phyloP scores from a whole-genome alignment of 208 protist species.

The Leishmania turanica region DNA sequence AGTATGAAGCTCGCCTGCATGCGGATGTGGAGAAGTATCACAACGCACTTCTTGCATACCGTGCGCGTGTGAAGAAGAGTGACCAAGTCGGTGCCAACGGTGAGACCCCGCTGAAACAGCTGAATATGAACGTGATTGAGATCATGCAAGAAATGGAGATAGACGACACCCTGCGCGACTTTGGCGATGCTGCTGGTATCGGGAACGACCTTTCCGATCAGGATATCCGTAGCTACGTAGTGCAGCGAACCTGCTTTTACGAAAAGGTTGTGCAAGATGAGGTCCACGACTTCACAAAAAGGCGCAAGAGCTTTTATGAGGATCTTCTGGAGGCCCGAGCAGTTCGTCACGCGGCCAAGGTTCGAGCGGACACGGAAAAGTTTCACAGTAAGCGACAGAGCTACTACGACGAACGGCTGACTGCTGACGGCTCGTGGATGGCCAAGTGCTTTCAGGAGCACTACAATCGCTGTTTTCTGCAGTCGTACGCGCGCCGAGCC shows the following conservation, averaged over 20 bases:
- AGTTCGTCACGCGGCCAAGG: constrained; percentile 47
- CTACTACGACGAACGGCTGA: constrained; percentile 43
- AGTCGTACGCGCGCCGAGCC: constrained; percentile 43
- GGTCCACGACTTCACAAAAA: constrained; percentile 34
- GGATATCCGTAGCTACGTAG: constrained; percentile 50
- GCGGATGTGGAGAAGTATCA: constrained; percentile 48
- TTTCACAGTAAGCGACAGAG: constrained; percentile 33
- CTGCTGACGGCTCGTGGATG: constrained; percentile 42
- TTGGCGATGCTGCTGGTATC: constrained; percentile 28
- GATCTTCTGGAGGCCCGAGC: constrained; percentile 48
- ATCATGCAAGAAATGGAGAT: constrained; percentile 33
- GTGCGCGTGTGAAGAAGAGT: constrained; percentile 14
- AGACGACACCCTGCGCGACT: constrained; percentile 34
- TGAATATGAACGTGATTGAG: constrained; percentile 26
- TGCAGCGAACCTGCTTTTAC: constrained; percentile 47
- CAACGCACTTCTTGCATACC: constrained; percentile 37
- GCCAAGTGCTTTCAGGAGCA: constrained; percentile 46
- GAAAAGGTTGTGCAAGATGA: constrained; percentile 49
- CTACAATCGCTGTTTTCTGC: constrained; percentile 60
- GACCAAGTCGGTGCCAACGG: neutral
- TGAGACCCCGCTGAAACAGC: constrained; percentile 26
- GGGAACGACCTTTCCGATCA: constrained; percentile 49
- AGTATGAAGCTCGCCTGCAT: constrained; percentile 38
- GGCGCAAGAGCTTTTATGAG: constrained; percentile 52
- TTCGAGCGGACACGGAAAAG: constrained; percentile 44